phyloP scores from a whole-genome alignment of 1,139 yeast genomes.

The Candida sp. region DNA sequence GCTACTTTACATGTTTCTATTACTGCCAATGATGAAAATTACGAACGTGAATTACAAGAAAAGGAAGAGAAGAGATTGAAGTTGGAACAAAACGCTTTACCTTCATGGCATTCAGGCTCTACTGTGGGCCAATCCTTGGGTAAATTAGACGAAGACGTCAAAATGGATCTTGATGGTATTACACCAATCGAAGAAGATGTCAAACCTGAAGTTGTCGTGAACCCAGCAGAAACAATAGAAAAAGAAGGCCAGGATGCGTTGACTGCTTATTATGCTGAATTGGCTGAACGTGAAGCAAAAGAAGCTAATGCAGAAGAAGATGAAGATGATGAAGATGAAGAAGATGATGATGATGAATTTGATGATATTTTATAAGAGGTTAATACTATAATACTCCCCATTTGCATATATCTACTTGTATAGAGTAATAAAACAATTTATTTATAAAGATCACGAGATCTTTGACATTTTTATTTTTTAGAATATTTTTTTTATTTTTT shows the following conservation, averaged over 20 bases:
- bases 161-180: slow-evolving; percentile 9
- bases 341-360: slow-evolving; percentile 49
- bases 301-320: slow-evolving; percentile 65
- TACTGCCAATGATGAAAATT: slow-evolving; percentile 85
- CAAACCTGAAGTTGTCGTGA: slow-evolving; percentile 11
- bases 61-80: slow-evolving; percentile 68
- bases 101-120: slow-evolving; percentile 92
- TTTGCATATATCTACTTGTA: background rate
- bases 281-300: slow-evolving; percentile 60
- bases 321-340: slow-evolving; percentile 48
- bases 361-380: slow-evolving; percentile 31
- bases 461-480: background rate
- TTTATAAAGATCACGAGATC: background rate
- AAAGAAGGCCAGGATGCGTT: slow-evolving; percentile 73
- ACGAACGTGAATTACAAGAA: slow-evolving; percentile 61
- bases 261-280: slow-evolving; percentile 74
- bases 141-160: slow-evolving; percentile 44
- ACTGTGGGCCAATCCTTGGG: slow-evolving; percentile 72
- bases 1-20: slow-evolving; percentile 88
- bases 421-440: background rate
- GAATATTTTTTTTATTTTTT: background rate
- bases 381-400: background rate
- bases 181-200: slow-evolving; percentile 7
- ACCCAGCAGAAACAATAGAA: slow-evolving; percentile 39
- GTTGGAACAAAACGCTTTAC: slow-evolving; percentile 90